Evolutionary conservation across 2,329 filamentous ascomycete genomes (phyloP).

Genomic region (Pezizomycotina sp.): DNA sequence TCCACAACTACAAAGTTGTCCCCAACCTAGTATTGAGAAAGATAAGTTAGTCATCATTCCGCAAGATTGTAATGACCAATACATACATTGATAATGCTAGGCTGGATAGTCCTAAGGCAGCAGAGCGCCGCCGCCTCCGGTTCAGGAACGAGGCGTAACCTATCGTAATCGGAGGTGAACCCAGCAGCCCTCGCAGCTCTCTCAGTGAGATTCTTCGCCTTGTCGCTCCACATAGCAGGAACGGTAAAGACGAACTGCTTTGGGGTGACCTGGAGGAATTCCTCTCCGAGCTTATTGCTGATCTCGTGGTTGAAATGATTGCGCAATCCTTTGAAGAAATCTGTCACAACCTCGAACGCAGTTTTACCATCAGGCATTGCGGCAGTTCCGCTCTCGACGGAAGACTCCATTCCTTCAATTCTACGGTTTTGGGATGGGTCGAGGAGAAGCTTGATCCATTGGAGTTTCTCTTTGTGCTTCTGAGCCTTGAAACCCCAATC

Average conservation of each 20-base stretch:
- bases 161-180: constrained; percentile 41
- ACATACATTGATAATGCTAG: no score
- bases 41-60: no score
- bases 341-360: constrained; percentile 61
- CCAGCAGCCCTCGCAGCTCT: constrained; percentile 62
- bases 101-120: constrained; percentile 22
- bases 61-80: no score
- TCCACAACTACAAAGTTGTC: constrained; percentile 44
- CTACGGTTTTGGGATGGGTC: constrained; percentile 66
- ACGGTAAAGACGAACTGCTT: constrained; percentile 68
- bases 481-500: constrained; percentile 79
- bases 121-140: constrained; percentile 25
- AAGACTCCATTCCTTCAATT: constrained; percentile 67
- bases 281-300: constrained; percentile 56
- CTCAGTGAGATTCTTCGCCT: constrained; percentile 68
- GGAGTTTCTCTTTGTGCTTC: constrained; percentile 56
- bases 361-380: constrained; percentile 62
- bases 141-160: constrained; percentile 23
- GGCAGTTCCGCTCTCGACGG: constrained; percentile 57
- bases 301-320: constrained; percentile 64
- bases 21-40: no score
- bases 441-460: constrained; percentile 72
- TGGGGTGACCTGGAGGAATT: constrained; percentile 58
- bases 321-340: constrained; percentile 63
- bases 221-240: constrained; percentile 70